Conservation (phyloP, 192 early-diverging fungal species). For the Umbelopsis sp. region DNA sequence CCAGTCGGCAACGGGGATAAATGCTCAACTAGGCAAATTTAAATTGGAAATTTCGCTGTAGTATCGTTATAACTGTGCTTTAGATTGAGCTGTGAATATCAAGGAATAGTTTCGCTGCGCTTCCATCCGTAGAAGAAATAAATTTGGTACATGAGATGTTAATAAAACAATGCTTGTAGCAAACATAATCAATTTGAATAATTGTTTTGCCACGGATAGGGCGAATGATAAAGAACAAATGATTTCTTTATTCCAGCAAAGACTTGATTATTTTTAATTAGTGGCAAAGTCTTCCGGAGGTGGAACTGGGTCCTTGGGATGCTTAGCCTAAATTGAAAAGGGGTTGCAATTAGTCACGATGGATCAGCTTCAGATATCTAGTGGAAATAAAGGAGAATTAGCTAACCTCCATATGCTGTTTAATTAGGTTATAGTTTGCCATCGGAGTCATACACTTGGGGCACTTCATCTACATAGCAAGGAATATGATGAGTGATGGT, state of each 20-base stretch:
- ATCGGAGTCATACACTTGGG: slow-evolving; percentile 32
- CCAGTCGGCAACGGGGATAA: background rate
- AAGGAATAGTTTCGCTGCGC: no score
- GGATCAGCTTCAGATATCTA: no score
- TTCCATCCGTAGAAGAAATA: no score
- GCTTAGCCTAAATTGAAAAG: slow-evolving; percentile 30
- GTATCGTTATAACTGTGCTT: no score
- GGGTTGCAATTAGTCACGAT: background rate
- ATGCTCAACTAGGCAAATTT: background rate
- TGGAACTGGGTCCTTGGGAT: slow-evolving; percentile 33
- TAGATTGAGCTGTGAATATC: no score
- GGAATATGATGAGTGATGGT: background rate
- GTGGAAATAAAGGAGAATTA: background rate
- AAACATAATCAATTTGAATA: no score
- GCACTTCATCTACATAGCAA: slow-evolving; percentile 27
- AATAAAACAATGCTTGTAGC: no score
- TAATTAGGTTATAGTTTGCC: slow-evolving; percentile 34
- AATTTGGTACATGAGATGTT: no score
- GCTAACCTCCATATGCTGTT: slow-evolving; percentile 35
- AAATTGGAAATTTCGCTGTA: no score
- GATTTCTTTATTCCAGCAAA: background rate
- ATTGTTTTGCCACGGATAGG: no score
- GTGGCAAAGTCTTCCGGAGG: slow-evolving; percentile 14
- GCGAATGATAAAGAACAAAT: background rate
- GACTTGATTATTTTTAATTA: background rate